A percentile compares a stretch with the other conserved stretches of the same genome.
phyloP scores from a whole-genome alignment of 495 filamentous ascomycete genomes.

The Daldinia decipiens region DNA sequence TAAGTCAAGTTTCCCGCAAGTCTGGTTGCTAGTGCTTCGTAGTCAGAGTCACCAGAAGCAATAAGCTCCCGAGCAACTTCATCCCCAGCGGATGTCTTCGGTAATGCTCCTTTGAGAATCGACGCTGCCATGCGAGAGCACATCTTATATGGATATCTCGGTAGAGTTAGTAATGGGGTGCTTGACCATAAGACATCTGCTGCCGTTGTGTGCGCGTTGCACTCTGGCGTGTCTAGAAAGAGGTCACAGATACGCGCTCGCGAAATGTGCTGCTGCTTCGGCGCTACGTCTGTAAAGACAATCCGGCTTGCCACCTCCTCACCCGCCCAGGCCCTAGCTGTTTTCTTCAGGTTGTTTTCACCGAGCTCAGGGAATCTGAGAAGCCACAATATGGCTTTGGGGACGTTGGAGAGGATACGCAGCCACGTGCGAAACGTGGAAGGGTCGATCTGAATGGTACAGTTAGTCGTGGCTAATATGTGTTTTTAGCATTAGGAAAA shows the following conservation, averaged over 20 bases:
- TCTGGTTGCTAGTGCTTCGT: constrained; percentile 81
- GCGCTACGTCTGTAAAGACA: constrained; percentile 95
- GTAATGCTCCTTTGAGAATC: constrained; percentile 89
- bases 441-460: constrained; percentile 81
- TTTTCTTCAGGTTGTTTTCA: constrained; percentile 83
- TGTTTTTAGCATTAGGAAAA: constrained; percentile 34
- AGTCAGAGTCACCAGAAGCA: constrained; percentile 77
- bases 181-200: constrained; percentile 97
- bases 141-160: constrained; percentile 98
- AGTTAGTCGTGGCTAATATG: constrained; percentile 6
- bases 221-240: constrained; percentile 97
- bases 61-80: constrained; percentile 79
- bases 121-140: constrained; percentile 97
- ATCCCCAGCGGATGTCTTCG: constrained; percentile 71
- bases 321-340: constrained; percentile 84
- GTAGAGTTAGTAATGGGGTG: constrained; percentile 92
- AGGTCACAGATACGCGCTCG: constrained; percentile 92
- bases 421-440: constrained; percentile 97
- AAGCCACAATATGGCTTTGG: constrained; percentile 93
- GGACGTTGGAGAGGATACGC: constrained; percentile 85
- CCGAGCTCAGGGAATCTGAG: constrained; percentile 95
- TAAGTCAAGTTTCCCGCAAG: constrained; percentile 77
- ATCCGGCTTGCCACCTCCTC: constrained; percentile 89
- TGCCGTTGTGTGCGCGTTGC: constrained; percentile 97
- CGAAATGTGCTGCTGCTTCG: constrained; percentile 93